These are phyloP conservation scores for Aureobasidium mangrovei DNA, from an alignment of 2,329 filamentous ascomycete species.

Conservation along the genomic window DNA sequence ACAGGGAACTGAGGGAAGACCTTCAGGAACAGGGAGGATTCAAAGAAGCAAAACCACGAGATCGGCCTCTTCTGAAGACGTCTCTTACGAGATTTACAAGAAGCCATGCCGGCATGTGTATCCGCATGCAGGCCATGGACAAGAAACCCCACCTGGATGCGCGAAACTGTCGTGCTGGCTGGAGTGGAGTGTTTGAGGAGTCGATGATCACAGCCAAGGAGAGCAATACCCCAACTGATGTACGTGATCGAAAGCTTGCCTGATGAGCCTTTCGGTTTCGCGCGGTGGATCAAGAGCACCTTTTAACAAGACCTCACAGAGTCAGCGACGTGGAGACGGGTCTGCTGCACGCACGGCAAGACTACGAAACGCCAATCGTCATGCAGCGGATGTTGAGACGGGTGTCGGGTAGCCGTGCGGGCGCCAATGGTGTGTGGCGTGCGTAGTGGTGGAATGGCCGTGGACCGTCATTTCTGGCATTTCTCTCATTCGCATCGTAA, in stretches of 20 bases:
- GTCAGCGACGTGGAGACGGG: too few species aligned
- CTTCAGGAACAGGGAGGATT: constrained; percentile 5
- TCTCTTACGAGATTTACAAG: constrained; percentile 5
- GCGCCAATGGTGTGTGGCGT: background rate
- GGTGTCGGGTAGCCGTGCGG: too few species aligned
- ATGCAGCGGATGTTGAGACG: too few species aligned
- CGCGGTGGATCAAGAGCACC: too few species aligned
- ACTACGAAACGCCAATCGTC: too few species aligned
- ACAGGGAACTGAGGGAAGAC: background rate
- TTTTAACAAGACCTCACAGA: too few species aligned
- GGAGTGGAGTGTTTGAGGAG: background rate
- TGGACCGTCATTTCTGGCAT: background rate
- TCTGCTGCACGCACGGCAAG: too few species aligned
- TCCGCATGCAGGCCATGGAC: background rate
- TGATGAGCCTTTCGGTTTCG: background rate
- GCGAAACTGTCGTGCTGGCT: background rate
- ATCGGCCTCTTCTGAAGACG: background rate
- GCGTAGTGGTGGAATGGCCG: background rate
- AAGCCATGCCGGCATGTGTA: background rate
- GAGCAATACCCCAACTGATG: background rate
- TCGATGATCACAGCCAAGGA: constrained; percentile 1
- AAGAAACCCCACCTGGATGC: background rate
- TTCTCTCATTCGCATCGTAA: too few species aligned
- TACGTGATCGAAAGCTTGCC: constrained; percentile 9
- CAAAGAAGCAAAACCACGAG: background rate